These are phyloP conservation scores for Fusarium poae DNA, from an alignment of 2,329 filamentous ascomycete genomes.

Conservation along the genomic window DNA sequence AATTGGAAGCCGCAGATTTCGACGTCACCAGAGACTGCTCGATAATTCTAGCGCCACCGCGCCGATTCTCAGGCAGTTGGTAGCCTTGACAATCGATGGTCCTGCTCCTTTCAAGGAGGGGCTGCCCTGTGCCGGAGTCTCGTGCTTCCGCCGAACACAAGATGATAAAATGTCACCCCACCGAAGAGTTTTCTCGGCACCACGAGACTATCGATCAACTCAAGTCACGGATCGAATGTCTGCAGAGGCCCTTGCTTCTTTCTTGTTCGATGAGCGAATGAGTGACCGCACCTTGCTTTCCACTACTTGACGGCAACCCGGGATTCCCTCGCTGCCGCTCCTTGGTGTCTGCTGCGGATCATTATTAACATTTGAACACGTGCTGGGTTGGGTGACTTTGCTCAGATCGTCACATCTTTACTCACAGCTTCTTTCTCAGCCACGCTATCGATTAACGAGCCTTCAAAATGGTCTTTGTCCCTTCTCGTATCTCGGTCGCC, in stretches of 20 bases:
- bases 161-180: conserved; percentile 48
- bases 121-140: conserved; percentile 42
- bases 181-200: conserved; percentile 49
- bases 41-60: conserved; percentile 45
- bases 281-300: conserved; percentile 28
- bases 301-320: conserved; percentile 19
- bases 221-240: conserved; percentile 48
- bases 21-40: conserved; percentile 46
- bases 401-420: conserved; percentile 40
- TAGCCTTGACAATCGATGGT: conserved; percentile 30
- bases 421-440: conserved; percentile 36
- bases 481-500: conserved; percentile 31
- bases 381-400: conserved; percentile 48
- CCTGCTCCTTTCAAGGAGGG: conserved; percentile 38
- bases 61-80: conserved; percentile 43
- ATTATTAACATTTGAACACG: conserved; percentile 40
- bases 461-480: conserved; percentile 12
- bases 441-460: conserved; percentile 28
- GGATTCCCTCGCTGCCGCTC: conserved; percentile 29
- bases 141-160: conserved; percentile 42
- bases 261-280: conserved; percentile 39
- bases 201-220: conserved; percentile 49
- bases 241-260: conserved; percentile 31
- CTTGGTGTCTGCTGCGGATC: conserved; percentile 30
- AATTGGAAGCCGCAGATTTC: conserved; percentile 39